A percentile compares a stretch with the other conserved stretches of the same genome.
Evolutionary conservation across 768 basidiomycete genomes (phyloP).

Genomic region (Pisolithus orientalis): DNA sequence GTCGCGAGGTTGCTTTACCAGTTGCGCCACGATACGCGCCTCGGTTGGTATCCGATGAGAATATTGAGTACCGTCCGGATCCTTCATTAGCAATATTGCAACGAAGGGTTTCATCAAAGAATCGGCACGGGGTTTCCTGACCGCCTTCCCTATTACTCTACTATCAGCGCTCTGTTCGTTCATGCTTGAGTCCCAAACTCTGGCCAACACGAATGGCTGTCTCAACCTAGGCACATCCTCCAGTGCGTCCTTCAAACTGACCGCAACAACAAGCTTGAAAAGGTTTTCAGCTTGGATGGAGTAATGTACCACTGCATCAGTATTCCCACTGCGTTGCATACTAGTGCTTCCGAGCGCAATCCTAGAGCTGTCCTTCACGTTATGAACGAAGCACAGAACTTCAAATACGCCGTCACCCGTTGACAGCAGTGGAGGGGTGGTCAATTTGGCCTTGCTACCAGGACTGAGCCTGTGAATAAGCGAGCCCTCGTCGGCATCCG

Average conservation of each 20-base stretch:
- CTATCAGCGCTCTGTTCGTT: neutral
- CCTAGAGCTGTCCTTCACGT: neutral
- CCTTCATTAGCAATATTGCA: constrained; percentile 1
- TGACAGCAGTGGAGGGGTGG: neutral
- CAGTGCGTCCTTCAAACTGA: neutral
- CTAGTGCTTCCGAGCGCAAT: neutral
- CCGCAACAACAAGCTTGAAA: neutral
- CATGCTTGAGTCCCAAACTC: neutral
- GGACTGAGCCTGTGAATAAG: neutral
- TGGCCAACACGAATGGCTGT: neutral
- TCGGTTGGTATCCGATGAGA: constrained; percentile 3
- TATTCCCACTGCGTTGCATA: neutral
- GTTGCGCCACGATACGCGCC: constrained; percentile 1
- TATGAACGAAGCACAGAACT: constrained; percentile 1
- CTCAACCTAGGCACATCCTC: neutral
- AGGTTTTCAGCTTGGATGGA: neutral
- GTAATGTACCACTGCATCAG: neutral
- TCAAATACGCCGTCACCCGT: neutral
- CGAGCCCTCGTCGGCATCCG: neutral
- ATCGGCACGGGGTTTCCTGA: neutral
- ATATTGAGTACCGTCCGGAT: neutral
- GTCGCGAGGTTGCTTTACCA: neutral
- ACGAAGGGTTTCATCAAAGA: constrained; percentile 1
- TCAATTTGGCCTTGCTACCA: neutral
- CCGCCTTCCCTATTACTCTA: neutral